Conservation (phyloP, 2,329 filamentous ascomycete genomes). For the Tympanopsis confertula region DNA sequence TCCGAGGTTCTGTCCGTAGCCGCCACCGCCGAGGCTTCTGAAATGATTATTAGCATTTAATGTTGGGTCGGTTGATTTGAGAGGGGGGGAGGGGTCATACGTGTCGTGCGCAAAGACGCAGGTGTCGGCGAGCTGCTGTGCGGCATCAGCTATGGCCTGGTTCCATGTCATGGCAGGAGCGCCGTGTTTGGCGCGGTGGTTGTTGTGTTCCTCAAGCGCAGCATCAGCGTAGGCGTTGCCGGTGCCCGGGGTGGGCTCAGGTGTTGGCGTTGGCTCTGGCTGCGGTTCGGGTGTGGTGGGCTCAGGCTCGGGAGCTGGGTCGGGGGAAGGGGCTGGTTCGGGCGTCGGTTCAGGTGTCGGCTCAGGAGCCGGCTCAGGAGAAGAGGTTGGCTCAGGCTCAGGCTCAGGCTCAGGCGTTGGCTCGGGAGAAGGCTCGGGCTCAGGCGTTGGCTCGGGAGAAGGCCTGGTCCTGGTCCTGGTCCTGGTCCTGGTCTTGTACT, state of each 20-base stretch:
- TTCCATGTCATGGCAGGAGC: constrained; percentile 56
- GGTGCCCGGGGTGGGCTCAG: constrained; percentile 4
- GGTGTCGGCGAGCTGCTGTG: constrained; percentile 46
- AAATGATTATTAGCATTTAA: constrained; percentile 16
- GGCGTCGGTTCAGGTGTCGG: constrained; percentile 1
- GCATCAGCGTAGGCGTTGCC: constrained; percentile 22
- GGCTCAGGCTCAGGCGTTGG: constrained; percentile 2
- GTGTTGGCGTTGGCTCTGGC: background rate
- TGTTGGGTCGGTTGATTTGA: background rate
- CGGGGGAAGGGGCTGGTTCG: background rate
- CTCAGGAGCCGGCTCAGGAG: constrained; percentile 2
- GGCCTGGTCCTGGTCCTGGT: background rate
- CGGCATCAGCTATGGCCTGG: constrained; percentile 48
- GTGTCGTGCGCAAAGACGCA: constrained; percentile 69
- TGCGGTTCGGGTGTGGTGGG: constrained; percentile 5
- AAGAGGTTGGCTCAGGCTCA: constrained; percentile 3
- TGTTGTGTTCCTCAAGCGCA: constrained; percentile 67
- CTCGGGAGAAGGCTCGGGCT: background rate
- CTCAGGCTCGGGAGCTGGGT: constrained; percentile 3
- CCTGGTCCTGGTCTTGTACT: constrained; percentile 4
- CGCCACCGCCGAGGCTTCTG: constrained; percentile 43
- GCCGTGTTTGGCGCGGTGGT: constrained; percentile 75
- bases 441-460: constrained; percentile 3
- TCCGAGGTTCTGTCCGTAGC: constrained; percentile 89
- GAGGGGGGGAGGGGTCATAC: constrained; percentile 36